A percentile compares a stretch with the other conserved stretches of the same genome.
phyloP scores from a whole-genome alignment of 768 basidiomycete genomes.

The Lactifluus piperatus region DNA sequence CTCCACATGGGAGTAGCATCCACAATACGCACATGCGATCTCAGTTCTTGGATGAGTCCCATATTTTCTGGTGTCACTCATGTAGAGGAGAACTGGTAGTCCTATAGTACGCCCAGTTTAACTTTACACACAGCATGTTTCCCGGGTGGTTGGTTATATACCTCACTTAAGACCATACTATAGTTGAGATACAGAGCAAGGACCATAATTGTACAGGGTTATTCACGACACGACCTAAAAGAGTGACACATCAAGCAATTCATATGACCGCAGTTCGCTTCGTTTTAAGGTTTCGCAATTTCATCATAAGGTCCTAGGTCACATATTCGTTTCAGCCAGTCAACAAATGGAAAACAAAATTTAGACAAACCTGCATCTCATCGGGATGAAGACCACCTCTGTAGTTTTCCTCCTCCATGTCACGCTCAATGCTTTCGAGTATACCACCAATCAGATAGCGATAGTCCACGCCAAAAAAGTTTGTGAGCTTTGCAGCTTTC shows the following conservation, averaged over 20 bases:
- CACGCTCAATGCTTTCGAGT: constrained; percentile 73
- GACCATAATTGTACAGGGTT: constrained; percentile 12
- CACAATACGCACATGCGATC: constrained; percentile 32
- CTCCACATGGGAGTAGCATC: neutral
- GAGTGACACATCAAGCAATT: constrained; percentile 5
- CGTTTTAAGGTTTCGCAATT: constrained; percentile 44
- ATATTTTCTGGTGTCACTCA: constrained; percentile 84
- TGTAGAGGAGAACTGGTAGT: constrained; percentile 79
- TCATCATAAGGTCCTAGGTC: constrained; percentile 33
- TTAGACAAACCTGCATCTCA: constrained; percentile 59
- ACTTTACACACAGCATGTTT: neutral
- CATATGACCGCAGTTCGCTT: constrained; percentile 34
- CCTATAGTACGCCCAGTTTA: constrained; percentile 33
- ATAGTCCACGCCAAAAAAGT: constrained; percentile 86
- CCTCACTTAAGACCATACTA: constrained; percentile 1
- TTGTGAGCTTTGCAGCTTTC: constrained; percentile 73
- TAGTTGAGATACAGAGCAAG: constrained; percentile 5
- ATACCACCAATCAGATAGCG: constrained; percentile 68
- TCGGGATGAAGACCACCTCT: constrained; percentile 55
- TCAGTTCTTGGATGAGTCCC: constrained; percentile 81
- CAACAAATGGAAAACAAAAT: neutral
- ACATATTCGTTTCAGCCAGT: neutral
- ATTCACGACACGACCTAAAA: constrained; percentile 22
- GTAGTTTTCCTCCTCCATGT: constrained; percentile 56
- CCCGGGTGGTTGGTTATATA: constrained; percentile 1